Conservation (phyloP, 2,329 filamentous ascomycete species). For the Verticillium isaacii region DNA sequence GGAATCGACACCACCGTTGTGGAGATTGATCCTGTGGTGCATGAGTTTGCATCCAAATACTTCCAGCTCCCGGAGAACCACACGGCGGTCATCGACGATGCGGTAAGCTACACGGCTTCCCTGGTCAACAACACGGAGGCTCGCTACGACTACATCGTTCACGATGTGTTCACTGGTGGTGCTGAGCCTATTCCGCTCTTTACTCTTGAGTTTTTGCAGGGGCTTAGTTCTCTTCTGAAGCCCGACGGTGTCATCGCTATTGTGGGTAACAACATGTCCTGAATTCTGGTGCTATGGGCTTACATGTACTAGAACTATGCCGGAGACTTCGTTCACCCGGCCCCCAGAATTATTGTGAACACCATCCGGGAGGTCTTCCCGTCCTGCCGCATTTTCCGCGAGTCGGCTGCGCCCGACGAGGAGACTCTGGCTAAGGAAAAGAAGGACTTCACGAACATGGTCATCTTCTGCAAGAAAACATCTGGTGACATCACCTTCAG, state of each 20-base stretch:
- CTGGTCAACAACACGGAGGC: slow-evolving; percentile 35
- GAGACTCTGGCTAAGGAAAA: slow-evolving; percentile 41
- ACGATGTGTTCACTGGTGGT: slow-evolving; percentile 96
- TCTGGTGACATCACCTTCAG: slow-evolving; percentile 58
- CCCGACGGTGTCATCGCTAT: slow-evolving; percentile 83
- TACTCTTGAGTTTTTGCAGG: slow-evolving; percentile 75
- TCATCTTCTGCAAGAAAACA: slow-evolving; percentile 83
- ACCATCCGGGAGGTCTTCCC: slow-evolving; percentile 82
- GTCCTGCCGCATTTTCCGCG: slow-evolving; percentile 87
- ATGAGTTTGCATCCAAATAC: slow-evolving; percentile 76
- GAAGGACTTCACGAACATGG: slow-evolving; percentile 88
- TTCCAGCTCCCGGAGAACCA: slow-evolving; percentile 77
- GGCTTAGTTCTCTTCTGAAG: slow-evolving; percentile 66
- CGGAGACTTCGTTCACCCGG: slow-evolving; percentile 74
- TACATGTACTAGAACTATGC: slow-evolving; percentile 72
- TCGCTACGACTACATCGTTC: slow-evolving; percentile 86
- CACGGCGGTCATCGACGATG: slow-evolving; percentile 76
- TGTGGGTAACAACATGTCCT: slow-evolving; percentile 43
- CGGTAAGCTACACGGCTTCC: slow-evolving; percentile 60
- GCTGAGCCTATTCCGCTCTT: slow-evolving; percentile 88
- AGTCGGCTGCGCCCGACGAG: slow-evolving; percentile 52
- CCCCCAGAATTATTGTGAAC: slow-evolving; percentile 72
- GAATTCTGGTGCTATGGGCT: slow-evolving; percentile 10
- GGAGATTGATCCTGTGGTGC: slow-evolving; percentile 87
- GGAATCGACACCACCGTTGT: slow-evolving; percentile 91